Base-by-base conservation (phyloP, 768 basidiomycete genomes). In the Hemileccinum impolitum region DNA sequence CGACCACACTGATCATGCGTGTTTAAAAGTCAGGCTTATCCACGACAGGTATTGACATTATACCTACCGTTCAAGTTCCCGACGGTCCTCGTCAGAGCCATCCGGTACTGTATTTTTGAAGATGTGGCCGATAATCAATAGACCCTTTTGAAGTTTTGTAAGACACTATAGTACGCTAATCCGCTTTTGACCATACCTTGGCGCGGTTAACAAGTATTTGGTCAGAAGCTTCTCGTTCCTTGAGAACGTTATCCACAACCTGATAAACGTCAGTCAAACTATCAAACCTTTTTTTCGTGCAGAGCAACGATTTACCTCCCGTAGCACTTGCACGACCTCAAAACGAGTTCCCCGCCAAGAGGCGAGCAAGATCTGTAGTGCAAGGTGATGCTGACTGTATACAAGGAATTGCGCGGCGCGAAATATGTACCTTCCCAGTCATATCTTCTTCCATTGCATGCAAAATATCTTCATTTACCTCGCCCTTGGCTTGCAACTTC, bases 321-420 rank as follows among this genome's bases (percentile, higher is more conserved):
- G 80, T 41, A 95, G 75, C 13, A 97, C 92, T 59, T 92, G 88
- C 18, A 88, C 80, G 36, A 98, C 93, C 71, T 99, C 96, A 63
- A 97, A 82, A 45, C 94, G 83, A 3, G 94, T 95, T 13, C 95
- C 96, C 50, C 94, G 84, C 96, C 96, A 99, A 21, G 95, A 95
- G 6, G 94, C 95, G 25, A 98, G 82, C 72, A 98, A 80, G 63
- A 96, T 93, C 85, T 90, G 52, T 32, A 39, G 26, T 23, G 14
- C 32, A 39, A 37, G 18, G 26, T 36, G 4, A 25, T 21, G 10
- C 3, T 7, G 13, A 28, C 21, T 34, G 14, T 13, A 23, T 23
- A 32, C 4, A 21, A 18, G 21, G 23, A 21, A 30, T 28, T 32
- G 18, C 8, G 34, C 39, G 18, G 26, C n/a, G 36, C 45, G 13